Evolutionary conservation across 139 green algal genomes (phyloP), one percentile per base, ranked within the genome.

Genomic region (Nannochloris sp.): DNA sequence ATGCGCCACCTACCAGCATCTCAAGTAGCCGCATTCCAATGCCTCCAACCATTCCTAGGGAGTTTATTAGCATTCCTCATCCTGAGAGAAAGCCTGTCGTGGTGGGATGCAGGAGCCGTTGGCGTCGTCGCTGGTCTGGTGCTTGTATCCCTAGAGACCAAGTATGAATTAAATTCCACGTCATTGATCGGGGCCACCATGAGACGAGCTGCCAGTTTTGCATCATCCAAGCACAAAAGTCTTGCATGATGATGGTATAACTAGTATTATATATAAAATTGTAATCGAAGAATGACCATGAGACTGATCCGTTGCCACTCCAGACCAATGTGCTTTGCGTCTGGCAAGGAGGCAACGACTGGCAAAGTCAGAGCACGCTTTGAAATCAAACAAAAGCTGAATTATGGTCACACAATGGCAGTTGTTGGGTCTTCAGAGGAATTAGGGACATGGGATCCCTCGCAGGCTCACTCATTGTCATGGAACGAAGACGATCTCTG

Each of bases 21-120:
- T 6, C 82, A 87, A 62, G 81, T 88, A 56, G 81, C 81, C 6
- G 58, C 81, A 2, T 87, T 86, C 63, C 79, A 86, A 63, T 86
- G 80, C 60, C 50, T 87, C 54, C 83, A 89, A 69, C 83, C 83
- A 27, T 79, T 87, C 29, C 57, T 87, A 11, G 83, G 83, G 21
- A 83, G 78, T 12, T 11, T 85, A 37, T 66, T 89, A 44, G 81
- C 75, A 27, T 83, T 79, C 43, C 10, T 57, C 10, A 66, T 85
- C 16, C 73, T 89, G 15, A 67, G 71, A 0, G 83, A 89, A 68
- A 12, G 64, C 48, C 68, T 77, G 3, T 73, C 57, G 0, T 43
- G 61, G 6, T 89, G 78, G 78, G 81, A 89, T 60, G 29, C 76
- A 11, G 83, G 83, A 1, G 81, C 81, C 0, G n/a, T 85, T 19